Conservation (phyloP, 441 rosid species). For the Dalechampia spathulata region DNA sequence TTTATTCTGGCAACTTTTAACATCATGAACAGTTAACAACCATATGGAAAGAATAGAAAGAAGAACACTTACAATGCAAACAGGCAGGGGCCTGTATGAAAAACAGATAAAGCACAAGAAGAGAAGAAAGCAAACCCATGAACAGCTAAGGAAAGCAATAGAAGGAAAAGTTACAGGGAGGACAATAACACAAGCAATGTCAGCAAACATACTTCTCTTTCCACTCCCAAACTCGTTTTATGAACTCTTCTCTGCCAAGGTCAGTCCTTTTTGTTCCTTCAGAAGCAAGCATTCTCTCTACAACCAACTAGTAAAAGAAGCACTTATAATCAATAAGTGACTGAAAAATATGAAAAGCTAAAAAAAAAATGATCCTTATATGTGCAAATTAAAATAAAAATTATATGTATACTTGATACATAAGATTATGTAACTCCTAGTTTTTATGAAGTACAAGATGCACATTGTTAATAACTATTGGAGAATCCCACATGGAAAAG, state of each 20-base stretch:
- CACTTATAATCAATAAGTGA: slow-evolving; percentile 18
- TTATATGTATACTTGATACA: no score
- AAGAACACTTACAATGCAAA: background rate
- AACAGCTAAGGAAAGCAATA: no score
- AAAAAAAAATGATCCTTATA: background rate
- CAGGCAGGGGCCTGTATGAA: background rate
- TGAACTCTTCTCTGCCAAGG: slow-evolving; percentile 83
- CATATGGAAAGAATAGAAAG: no score
- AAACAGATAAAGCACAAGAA: background rate
- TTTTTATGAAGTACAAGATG: no score
- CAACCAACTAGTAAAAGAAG: slow-evolving; percentile 64
- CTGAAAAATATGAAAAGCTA: background rate
- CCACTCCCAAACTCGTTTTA: slow-evolving; percentile 96
- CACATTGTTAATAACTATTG: no score
- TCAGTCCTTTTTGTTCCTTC: slow-evolving; percentile 87
- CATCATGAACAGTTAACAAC: no score
- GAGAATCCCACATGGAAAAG: no score
- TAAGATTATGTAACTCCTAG: no score
- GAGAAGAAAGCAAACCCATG: background rate
- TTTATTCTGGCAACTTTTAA: no score
- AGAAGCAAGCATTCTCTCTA: slow-evolving; percentile 90
- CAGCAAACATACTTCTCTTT: slow-evolving; percentile 68
- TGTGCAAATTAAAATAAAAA: no score
- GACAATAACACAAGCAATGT: slow-evolving; percentile 10
- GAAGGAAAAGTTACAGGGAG: background rate